Evolutionary conservation across 129 eudicot genomes (phyloP), one percentile per base, ranked within the genome.

Genomic region (Artemisia tridentata): DNA sequence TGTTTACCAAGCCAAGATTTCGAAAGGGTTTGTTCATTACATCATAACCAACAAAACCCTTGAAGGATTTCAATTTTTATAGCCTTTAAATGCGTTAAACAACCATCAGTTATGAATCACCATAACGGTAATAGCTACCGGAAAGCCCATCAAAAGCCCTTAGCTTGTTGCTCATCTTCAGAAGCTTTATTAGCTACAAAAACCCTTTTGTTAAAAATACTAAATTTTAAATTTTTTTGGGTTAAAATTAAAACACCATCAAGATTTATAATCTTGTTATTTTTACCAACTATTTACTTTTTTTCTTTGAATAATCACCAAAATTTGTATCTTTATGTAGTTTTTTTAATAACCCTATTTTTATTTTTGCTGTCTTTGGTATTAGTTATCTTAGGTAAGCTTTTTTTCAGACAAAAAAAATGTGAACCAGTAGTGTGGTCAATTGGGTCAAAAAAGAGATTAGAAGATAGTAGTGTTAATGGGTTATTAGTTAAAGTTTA

Each of bases 371-470:
- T 77, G 3, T 57, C 71, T 49, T 25, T 77, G 15, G 72, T 85
- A 21, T 80, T 80, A 48, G 71, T 63, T 46, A 63, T 73, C 10
- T 83, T 86, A 47, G 69, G 79, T 54, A 55, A 78, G 45, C 47
- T 77, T 63, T 80, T 52, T 68, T 74, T 60, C 50, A 38, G 61
- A 17, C 50, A 78, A 20, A 74, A 72, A 57, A 10, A 80, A 57
- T 23, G 46, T 63, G 45, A 69, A 29, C 83, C 85, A 41, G 91
- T 88, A 64, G 80, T 88, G 76, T 88, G 96, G 96, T 85, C 91
- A 72, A 88, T 88, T 65, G 96, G 91, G 58, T 63, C 88, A 20
- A 80, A 74, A 75, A 78, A 72, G 48, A 56, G 72, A 60, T 15
- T 47, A 13, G 85, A 78, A 11, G 83, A 71, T 3, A 69, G 69